Evolutionary conservation across 306 rosid genomes (phyloP), one percentile per base, ranked within the genome.

Genomic region (Abrus pulchellus): DNA sequence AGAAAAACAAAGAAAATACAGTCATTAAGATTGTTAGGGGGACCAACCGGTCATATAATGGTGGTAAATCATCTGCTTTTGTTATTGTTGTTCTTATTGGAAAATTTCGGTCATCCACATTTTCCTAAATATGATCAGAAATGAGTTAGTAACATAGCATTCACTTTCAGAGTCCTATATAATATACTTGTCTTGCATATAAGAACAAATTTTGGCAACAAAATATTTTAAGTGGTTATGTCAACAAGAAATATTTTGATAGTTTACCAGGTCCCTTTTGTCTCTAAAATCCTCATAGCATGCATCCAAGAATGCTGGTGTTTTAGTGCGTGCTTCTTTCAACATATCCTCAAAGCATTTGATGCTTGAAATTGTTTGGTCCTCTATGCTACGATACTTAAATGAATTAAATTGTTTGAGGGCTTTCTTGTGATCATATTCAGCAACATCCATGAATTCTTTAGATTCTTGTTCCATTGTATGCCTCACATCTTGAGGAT

Each of bases 211-310:
- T 63, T 45, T 43, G 57, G 69, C 20, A 55, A 63, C 66, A 81
- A 36, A 63, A 74, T 68, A 43, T 49, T 52, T 67, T 69, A 4
- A 60, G 29, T 40, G 53, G 2, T 68, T 34, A 61, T 73, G 71
- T 47, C 62, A 79, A 60, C 64, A 40, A 74, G 68, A 77, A 78
- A 56, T 71, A 57, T 52, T 81, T 30, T 43, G 80, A 49, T 53
- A 28, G 68, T 62, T 75, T 86, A 90, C 94, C 62, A 83, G 43
- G 48, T 85, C 70, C 53, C 68, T 79, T 72, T 57, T 86, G 78
- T 76, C 74, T 53, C 57, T 77, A 41, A 85, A 90, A 80, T 73
- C 53, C 28, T 81, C 77, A 45, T 63, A 55, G 75, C 69, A 75
- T n/a, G 86, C 87, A 77, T 78, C 83, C 66, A 72, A n/a, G 36